phyloP scores from a whole-genome alignment of 2,329 filamentous ascomycete species.

The Corynespora cassiicola region DNA sequence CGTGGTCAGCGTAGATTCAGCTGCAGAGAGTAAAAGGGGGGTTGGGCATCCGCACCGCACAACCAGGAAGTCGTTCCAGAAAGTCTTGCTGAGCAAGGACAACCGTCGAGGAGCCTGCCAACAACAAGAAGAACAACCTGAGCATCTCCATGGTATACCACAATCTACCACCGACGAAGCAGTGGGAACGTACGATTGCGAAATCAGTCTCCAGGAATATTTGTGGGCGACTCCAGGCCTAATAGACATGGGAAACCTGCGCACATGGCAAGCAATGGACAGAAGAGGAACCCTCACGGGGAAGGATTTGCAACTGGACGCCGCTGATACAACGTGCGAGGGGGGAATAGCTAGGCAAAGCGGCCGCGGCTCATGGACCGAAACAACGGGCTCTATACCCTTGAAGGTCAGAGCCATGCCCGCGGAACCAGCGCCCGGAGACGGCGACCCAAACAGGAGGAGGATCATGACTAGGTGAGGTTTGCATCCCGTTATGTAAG shows the following conservation, averaged over 20 bases:
- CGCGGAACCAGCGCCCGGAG: too few species aligned
- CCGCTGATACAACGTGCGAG: too few species aligned
- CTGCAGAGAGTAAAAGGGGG: not conserved
- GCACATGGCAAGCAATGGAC: constrained; percentile 2
- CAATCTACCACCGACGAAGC: not conserved
- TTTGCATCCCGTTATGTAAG: too few species aligned
- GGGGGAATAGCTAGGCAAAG: too few species aligned
- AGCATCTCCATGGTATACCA: constrained; percentile 20
- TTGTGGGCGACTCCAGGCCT: constrained; percentile 3
- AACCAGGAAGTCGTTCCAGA: constrained; percentile 15
- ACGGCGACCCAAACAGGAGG: too few species aligned
- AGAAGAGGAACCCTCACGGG: constrained; percentile 1
- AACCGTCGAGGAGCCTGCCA: constrained; percentile 4
- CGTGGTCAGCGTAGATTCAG: not conserved
- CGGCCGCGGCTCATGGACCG: constrained; percentile 10
- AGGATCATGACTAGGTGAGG: too few species aligned
- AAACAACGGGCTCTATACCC: constrained; percentile 5
- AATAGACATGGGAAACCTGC: not conserved
- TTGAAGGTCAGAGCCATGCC: too few species aligned
- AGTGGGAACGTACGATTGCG: not conserved
- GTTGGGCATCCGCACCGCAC: constrained; percentile 14
- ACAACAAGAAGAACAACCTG: constrained; percentile 3
- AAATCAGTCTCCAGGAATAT: constrained; percentile 4
- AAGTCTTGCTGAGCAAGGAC: constrained; percentile 24
- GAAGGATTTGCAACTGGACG: constrained; percentile 6